Evolutionary conservation across 2,329 filamentous ascomycete genomes (phyloP).

Genomic region (Fusarium chaquense): DNA sequence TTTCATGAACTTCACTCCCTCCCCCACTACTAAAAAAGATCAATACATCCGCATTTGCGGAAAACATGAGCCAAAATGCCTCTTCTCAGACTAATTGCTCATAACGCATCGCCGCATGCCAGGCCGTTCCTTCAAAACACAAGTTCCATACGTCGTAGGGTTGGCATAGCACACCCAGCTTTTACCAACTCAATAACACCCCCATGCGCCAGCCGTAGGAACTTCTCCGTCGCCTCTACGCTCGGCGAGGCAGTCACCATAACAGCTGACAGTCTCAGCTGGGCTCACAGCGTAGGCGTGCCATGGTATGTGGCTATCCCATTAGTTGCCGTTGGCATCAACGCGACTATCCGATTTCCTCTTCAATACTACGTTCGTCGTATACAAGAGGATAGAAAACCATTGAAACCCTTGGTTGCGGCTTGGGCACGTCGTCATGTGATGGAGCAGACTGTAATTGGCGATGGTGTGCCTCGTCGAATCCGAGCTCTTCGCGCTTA

Average conservation of each 20-base stretch:
- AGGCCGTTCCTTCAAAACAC: constrained; percentile 21
- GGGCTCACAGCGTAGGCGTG: constrained; percentile 58
- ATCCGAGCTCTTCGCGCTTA: constrained; percentile 43
- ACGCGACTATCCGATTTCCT: constrained; percentile 61
- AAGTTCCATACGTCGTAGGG: constrained; percentile 11
- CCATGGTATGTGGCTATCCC: constrained; percentile 69
- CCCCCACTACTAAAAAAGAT: constrained; percentile 7
- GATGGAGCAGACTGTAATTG: constrained; percentile 1
- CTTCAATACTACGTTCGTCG: constrained; percentile 57
- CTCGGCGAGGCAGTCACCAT: constrained; percentile 53
- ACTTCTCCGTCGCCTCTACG: constrained; percentile 52
- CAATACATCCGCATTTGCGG: not conserved
- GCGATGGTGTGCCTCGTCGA: constrained; percentile 31
- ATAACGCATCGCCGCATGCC: constrained; percentile 24
- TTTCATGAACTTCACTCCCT: constrained; percentile 11
- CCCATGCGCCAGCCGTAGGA: constrained; percentile 39
- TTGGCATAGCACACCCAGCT: constrained; percentile 10
- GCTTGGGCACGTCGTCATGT: constrained; percentile 51
- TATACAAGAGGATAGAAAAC: constrained; percentile 49
- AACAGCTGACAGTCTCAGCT: constrained; percentile 59
- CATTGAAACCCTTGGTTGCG: constrained; percentile 49
- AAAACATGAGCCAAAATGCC: constrained; percentile 38
- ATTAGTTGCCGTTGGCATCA: constrained; percentile 62
- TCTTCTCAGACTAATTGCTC: constrained; percentile 26
- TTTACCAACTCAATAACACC: constrained; percentile 6